Evolutionary conservation across 1,139 yeast genomes (phyloP).

Genomic region (Taphrina wiesneri): DNA sequence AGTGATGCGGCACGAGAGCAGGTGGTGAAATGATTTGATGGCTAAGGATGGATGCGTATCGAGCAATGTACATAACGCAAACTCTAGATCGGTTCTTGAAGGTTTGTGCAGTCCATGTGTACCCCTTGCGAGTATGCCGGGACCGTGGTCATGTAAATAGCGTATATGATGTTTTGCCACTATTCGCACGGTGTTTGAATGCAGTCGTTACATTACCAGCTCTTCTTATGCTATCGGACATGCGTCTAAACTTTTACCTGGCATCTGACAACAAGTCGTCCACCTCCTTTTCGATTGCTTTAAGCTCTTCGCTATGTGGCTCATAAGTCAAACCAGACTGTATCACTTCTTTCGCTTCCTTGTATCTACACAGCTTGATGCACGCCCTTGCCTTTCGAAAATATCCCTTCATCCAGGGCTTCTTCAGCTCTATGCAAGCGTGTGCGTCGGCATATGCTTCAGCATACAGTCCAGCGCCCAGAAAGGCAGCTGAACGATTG

Average conservation of each 20-base stretch:
- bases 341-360: slow-evolving; percentile 71
- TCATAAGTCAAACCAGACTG: slow-evolving; percentile 63
- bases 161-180: too few species aligned
- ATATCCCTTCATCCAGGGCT: slow-evolving; percentile 71
- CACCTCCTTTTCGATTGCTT: slow-evolving; percentile 44
- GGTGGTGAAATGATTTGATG: background rate
- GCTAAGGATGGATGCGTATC: background rate
- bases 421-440: slow-evolving; percentile 65
- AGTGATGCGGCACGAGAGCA: background rate
- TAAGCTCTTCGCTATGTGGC: slow-evolving; percentile 52
- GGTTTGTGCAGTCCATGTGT: background rate
- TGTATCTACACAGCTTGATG: slow-evolving; percentile 66
- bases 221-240: too few species aligned
- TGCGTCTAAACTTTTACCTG: too few species aligned
- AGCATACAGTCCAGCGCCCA: slow-evolving; percentile 62
- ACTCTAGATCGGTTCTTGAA: background rate
- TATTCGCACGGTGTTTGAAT: too few species aligned
- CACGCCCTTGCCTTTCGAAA: slow-evolving; percentile 78
- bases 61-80: background rate
- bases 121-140: background rate
- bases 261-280: slow-evolving; percentile 35
- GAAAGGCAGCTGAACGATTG: slow-evolving; percentile 80
- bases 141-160: background rate
- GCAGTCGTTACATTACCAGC: too few species aligned
- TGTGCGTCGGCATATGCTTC: slow-evolving; percentile 84